Evolutionary conservation across 176 grass and related monocot genomes (phyloP), one percentile per base, ranked within the genome.

Genomic region (Cenchrus fungigraminus): DNA sequence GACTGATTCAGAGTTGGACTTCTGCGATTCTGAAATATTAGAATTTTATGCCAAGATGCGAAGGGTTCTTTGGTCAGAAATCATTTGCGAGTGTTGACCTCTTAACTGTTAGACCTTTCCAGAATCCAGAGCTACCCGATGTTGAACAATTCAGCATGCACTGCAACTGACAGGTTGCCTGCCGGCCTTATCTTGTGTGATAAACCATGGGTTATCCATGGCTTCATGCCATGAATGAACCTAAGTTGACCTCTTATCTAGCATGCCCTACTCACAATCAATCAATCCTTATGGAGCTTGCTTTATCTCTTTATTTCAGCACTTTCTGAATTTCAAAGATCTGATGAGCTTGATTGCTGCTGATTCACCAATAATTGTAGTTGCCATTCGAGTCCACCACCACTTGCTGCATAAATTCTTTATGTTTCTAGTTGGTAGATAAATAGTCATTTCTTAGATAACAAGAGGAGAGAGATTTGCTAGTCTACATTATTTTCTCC

Each of bases 1-100:
- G 84, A 87, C 80, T 45, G 80, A 28, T 69, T 90, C 88, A 59
- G 51, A 67, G 74, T 83, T 90, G 31, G 79, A 90, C 79, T 82
- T 78, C 76, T 32, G 28, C 44, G 74, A 45, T 82, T 73, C 73
- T 78, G 34, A 58, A 82, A 50, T 51, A 52, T 50, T 73, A 20
- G 6, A 71, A 25, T 73, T 47, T 12, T 40, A 54, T 81, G 44
- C 29, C 77, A 45, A 62, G 51, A 85, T 69, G n/a, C 43, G 16
- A 25, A 61, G 25, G 14, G 8, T 42, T 85, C 31, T 68, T 87
- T 83, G 67, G 84, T 90, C 74, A 75, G 59, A 79, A 84, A 87
- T 83, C 68, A 37, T 53, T 83, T 46, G 67, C 43, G 58, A 59
- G 47, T 79, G 61, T 79, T 87, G 80, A 87, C 68, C 61, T 84